Conservation (phyloP, 345 rosid species). For the Zanthoxylum bungeanum region DNA sequence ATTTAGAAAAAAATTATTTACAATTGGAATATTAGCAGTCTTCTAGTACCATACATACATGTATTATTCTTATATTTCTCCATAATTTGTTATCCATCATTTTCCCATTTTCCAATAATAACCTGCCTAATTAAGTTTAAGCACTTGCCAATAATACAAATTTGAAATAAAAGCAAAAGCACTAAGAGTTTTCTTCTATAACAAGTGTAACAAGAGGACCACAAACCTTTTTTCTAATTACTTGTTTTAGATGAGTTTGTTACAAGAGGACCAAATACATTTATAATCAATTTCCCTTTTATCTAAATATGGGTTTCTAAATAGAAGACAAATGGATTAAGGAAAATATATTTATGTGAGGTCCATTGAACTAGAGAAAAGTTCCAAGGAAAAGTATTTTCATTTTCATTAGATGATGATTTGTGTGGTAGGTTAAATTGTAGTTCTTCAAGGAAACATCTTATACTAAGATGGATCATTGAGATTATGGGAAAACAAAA, state of each 20-base stretch:
- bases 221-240: not conserved
- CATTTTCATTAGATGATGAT: not conserved
- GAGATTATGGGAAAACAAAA: not conserved
- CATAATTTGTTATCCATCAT: not conserved
- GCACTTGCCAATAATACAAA: not conserved
- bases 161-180: not conserved
- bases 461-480: too few species aligned
- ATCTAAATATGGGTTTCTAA: not conserved
- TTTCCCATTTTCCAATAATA: not conserved
- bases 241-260: not conserved
- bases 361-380: not conserved
- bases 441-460: not conserved
- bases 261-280: slow-evolving; percentile 9
- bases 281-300: not conserved
- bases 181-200: not conserved
- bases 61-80: not conserved
- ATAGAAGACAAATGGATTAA: not conserved
- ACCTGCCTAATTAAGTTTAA: not conserved
- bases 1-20: too few species aligned
- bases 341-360: not conserved
- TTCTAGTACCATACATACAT: not conserved
- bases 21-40: not conserved
- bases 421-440: not conserved
- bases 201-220: slow-evolving; percentile 3
- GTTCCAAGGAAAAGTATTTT: not conserved